Conservation (phyloP, 2,329 filamentous ascomycete genomes). For the Cordyceps militaris region DNA sequence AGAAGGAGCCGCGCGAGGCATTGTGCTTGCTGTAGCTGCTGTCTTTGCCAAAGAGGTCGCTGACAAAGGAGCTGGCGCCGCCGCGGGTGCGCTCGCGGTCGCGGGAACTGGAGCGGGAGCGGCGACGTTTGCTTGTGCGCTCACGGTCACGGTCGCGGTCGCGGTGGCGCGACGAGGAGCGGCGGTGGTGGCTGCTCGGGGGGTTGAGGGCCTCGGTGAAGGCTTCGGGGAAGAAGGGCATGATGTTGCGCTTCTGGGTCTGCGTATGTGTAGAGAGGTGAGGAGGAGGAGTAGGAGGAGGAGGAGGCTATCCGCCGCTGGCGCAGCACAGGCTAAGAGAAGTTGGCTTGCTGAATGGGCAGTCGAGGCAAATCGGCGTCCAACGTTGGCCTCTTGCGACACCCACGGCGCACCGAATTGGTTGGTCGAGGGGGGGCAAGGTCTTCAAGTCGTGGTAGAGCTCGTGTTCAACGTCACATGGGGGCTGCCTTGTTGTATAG, state of each 20-base stretch:
- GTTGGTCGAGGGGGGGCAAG: neutral
- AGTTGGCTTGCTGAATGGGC: neutral
- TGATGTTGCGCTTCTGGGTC: neutral
- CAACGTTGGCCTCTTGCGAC: neutral
- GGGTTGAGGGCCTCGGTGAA: slow-evolving; percentile 26
- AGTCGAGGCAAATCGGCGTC: neutral
- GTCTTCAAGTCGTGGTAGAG: neutral
- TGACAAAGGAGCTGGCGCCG: slow-evolving; percentile 22
- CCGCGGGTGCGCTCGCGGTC: slow-evolving; percentile 19
- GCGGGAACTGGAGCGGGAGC: slow-evolving; percentile 16
- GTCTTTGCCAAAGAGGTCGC: slow-evolving; percentile 32
- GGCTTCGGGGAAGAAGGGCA: slow-evolving; percentile 27
- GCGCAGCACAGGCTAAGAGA: neutral
- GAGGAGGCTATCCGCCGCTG: neutral
- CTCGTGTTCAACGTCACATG: neutral
- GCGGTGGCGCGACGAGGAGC: slow-evolving; percentile 16
- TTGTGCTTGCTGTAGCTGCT: slow-evolving; percentile 33
- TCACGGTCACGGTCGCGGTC: slow-evolving; percentile 19
- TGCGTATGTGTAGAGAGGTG: neutral
- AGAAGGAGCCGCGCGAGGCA: slow-evolving; percentile 39
- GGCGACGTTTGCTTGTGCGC: slow-evolving; percentile 25
- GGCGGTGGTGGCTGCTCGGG: slow-evolving; percentile 22
- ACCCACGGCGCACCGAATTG: neutral
- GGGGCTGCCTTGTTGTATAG: neutral
- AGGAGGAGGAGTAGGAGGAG: neutral